Evolutionary conservation across 2,329 filamentous ascomycete genomes (phyloP), one percentile per base, ranked within the genome.

Genomic region (Xylaria sp.): DNA sequence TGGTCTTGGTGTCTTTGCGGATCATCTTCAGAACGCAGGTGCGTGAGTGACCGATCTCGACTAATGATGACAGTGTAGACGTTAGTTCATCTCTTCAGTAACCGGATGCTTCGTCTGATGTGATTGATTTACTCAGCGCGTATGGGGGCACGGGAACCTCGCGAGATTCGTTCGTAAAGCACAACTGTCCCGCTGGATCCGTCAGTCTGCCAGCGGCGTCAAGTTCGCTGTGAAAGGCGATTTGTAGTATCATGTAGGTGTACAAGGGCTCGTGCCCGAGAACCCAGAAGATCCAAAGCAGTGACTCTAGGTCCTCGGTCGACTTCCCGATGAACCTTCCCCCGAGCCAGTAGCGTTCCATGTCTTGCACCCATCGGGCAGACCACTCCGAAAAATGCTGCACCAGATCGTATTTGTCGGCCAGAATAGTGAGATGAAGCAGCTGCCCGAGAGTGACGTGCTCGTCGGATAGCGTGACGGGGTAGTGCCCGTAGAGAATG

Each of bases 191-290:
- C 8, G 25, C 39, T 10, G 63, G 65, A 28, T 73, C 69, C 2
- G 55, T 66, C 13, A 71, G 66, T 46, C 37, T 54, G 9, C 66
- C 57, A 20, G 20, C 31, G 10, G 39, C 44, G 41, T 73, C 71
- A 1, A 69, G 52, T 3, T 54, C 55, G 51, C 59, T 56, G 20
- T 71, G 12, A 39, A 67, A 63, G 37, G 71, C 69, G 18, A 73
- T 56, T 48, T 65, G 63, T 8, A 73, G 28, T n/a, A 73, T 44
- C 66, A 66, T 67, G 48, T 66, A 65, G 57, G 62, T 54, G 48
- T 73, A 73, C 39, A 73, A 7, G 13, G 71, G 69, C 51, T 69
- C 54, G 31, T 73, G 66, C 10, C 71, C 71, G 13, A 73, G 65
- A 12, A 69, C 65, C 64, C 65, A 73, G 28, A 56, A 71, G 39